Base-by-base conservation (phyloP, 768 basidiomycete genomes). In the Hypsizygus marmoreus region DNA sequence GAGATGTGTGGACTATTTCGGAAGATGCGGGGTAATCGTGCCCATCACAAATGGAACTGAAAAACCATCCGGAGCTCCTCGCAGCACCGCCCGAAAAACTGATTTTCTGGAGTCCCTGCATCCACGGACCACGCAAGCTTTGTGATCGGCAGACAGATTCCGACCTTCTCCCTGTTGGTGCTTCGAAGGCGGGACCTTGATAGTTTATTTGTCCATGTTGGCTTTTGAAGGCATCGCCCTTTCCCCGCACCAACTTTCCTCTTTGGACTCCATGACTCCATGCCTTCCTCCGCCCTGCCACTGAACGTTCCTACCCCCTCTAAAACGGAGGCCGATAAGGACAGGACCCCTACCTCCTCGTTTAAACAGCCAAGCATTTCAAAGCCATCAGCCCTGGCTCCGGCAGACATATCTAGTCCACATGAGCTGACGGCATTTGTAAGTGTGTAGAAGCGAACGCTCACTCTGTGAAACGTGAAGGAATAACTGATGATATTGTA, bases 341-440 rank as follows among this genome's bases (percentile, higher is more conserved):
- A 79, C 53, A 76, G 73, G 57, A 81, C 79, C n/a, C 78, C 80
- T 19, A 72, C 77, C 9, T 60, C 71, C n/a, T 59, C 65, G 10
- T 54, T 59, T 43, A 80, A 76, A 52, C 73, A 73, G 42, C 47
- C 66, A 17, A 59, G 60, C 1, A 56, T 68, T 16, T 64, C 69
- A 7, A 76, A 73, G 55, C 56, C 67, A 31, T 67, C 76, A 3
- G 64, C 62, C 39, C 69, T 68, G 45, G 71, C 61, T 39, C 71
- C 68, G 23, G 72, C 72, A 46, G 89, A 93, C 55, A 91, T 91
- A 26, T 91, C 93, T 2, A 92, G 90, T 58, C 94, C 94, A 1
- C 93, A 95, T 63, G 94, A 97, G 64, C 68, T 97, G 53, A 95
- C 94, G 23, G 91, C 91, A 16, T 97, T 94, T 68, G 94, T 97